Conservation (phyloP, 495 filamentous ascomycete genomes). For the Lasiosphaeria hispida region DNA sequence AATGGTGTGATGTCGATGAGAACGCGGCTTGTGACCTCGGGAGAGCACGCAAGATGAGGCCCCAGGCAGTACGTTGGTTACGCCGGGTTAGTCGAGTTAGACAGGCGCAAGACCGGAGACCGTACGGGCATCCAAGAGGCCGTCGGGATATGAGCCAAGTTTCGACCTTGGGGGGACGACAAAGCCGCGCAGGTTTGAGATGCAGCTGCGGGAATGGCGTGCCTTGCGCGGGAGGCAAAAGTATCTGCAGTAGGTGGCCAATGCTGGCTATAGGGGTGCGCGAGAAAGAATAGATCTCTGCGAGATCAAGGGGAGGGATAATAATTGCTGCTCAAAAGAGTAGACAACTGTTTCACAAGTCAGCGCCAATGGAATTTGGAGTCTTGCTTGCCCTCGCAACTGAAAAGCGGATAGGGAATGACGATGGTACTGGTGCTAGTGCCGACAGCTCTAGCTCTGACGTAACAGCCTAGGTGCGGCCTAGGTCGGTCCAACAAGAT, state of each 20-base stretch:
- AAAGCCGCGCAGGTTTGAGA: not conserved
- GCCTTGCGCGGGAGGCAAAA: too few species aligned
- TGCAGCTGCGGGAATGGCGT: too few species aligned
- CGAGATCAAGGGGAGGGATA: not conserved
- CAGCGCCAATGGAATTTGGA: not conserved
- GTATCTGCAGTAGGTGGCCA: too few species aligned
- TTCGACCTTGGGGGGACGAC: not conserved
- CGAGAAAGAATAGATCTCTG: not conserved
- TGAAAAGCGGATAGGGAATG: conserved; percentile 7
- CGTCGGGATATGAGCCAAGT: not conserved
- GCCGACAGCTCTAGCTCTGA: conserved; percentile 3
- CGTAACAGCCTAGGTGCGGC: not conserved
- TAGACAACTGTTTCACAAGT: not conserved
- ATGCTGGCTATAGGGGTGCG: not conserved
- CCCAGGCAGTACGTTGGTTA: too few species aligned
- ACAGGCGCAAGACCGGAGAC: conserved; percentile 4
- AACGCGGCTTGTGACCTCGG: too few species aligned
- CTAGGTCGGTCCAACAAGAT: not conserved
- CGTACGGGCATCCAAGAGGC: not conserved
- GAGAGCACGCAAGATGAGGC: too few species aligned
- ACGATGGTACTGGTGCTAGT: conserved; percentile 10
- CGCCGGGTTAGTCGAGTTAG: not conserved
- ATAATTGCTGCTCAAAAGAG: not conserved
- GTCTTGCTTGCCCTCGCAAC: too few species aligned
- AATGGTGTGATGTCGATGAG: too few species aligned